Conservation (phyloP, 192 early-diverging fungal genomes). For the Dissophora ornata region DNA sequence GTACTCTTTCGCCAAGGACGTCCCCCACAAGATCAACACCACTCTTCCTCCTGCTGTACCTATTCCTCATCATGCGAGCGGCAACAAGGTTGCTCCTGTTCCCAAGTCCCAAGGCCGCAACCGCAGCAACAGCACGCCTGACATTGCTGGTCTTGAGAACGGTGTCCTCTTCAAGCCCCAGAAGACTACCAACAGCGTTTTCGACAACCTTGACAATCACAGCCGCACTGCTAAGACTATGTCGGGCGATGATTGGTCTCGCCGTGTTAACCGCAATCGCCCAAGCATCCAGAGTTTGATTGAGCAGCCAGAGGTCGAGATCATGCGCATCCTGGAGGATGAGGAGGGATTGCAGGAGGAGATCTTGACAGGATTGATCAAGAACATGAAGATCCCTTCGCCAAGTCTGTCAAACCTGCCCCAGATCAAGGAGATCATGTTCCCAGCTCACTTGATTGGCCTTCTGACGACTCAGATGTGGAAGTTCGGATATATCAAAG, state of each 20-base stretch:
- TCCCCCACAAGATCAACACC: slow-evolving; percentile 37
- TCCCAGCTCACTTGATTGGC: slow-evolving; percentile 95
- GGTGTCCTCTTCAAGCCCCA: slow-evolving; percentile 40
- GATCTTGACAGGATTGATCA: slow-evolving; percentile 90
- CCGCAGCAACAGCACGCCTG: slow-evolving; percentile 52
- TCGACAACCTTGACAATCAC: slow-evolving; percentile 52
- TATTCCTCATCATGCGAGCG: slow-evolving; percentile 28
- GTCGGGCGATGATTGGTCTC: slow-evolving; percentile 51
- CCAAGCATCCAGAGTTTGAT: slow-evolving; percentile 52
- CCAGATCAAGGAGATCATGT: slow-evolving; percentile 89
- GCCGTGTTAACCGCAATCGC: slow-evolving; percentile 45
- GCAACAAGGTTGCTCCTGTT: background rate
- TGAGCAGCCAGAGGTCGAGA: slow-evolving; percentile 56
- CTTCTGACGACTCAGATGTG: slow-evolving; percentile 87
- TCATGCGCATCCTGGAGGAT: slow-evolving; percentile 72
- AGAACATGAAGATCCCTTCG: slow-evolving; percentile 89
- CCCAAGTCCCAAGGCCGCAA: slow-evolving; percentile 25
- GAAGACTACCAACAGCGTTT: slow-evolving; percentile 51
- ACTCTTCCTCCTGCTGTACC: slow-evolving; percentile 29
- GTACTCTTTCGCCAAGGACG: slow-evolving; percentile 51
- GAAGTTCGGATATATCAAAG: slow-evolving; percentile 82
- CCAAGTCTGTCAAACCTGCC: slow-evolving; percentile 84
- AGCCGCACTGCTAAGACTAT: slow-evolving; percentile 52
- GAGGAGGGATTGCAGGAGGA: slow-evolving; percentile 77
- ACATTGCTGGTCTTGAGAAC: slow-evolving; percentile 44